Base-by-base conservation (phyloP, 345 rosid species). In the Rhizophora apiculata region DNA sequence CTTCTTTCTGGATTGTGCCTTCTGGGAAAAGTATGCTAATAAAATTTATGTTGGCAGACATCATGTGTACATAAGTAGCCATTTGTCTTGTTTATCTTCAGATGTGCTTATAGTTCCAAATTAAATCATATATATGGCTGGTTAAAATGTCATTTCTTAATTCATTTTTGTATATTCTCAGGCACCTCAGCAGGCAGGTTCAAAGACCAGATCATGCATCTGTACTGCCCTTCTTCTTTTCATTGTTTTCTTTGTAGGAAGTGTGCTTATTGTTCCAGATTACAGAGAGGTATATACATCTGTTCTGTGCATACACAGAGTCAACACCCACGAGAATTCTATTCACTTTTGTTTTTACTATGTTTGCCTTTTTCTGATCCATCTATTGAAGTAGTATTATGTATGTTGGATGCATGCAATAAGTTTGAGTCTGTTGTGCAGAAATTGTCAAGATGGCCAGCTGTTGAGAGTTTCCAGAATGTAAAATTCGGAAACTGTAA, bases 201-300 rank as follows among this genome's bases (percentile, higher is more conserved):
- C 80, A 20, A 73, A 72, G 54, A 32, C 71, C 52, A 72, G 83
- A 67, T 77, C 82, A 46, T 74, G 72, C 56, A 22, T 77, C 66
- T 82, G 82, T 36, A 76, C 69, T 8, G 82, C 81, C 53, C 62
- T 84, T 66, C 51, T 86, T 72, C 69, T 88, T 67, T 83, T 77
- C 43, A 59, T 83, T 29, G 36, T 80, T 68, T 77, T 83, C 72
- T 72, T 88, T 55, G 65, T 76, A 29, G 86, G 82, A 11, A 77
- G 64, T 60, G 70, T 70, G 43, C 63, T 75, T 59, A 13, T 86
- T 43, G 73, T 74, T 19, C 86, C 86, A 18, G 71, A 77, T 31
- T 66, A 72, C 68, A 72, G 73, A 65, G 73, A 78, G 89, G 93
- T 88, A 79, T 24, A 62, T 26, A 15, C 56, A 27, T 43, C 29